These are phyloP conservation scores for Puccinia sorghi DNA, from an alignment of 1,284 basidiomycete genomes.

Conservation along the genomic window DNA sequence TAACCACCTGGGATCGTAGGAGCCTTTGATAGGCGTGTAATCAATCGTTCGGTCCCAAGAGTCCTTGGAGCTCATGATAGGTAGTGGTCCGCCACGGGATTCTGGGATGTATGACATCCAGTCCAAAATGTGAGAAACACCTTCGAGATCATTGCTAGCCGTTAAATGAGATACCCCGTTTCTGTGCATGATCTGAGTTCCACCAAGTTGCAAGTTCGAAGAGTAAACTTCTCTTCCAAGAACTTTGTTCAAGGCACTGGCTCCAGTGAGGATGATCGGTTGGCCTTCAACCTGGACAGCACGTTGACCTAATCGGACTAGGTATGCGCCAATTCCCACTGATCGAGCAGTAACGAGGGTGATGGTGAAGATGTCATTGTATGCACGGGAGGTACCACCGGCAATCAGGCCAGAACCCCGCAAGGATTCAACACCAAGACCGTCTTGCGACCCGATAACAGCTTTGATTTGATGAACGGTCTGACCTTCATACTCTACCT, in stretches of 20 bases:
- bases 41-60: slow-evolving; percentile 89
- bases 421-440: slow-evolving; percentile 96
- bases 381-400: slow-evolving; percentile 95
- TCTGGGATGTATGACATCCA: slow-evolving; percentile 95
- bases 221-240: slow-evolving; percentile 99
- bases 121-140: slow-evolving; percentile 85
- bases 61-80: slow-evolving; percentile 71
- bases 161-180: slow-evolving; percentile 98
- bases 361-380: slow-evolving; percentile 99
- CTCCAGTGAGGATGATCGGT: slow-evolving; percentile 98
- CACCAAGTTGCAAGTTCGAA: slow-evolving; percentile 96
- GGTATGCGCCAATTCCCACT: slow-evolving; percentile 98
- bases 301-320: slow-evolving; percentile 95
- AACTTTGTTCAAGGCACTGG: slow-evolving; percentile 96
- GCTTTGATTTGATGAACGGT: slow-evolving; percentile 90
- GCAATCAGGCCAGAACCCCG: slow-evolving; percentile 97
- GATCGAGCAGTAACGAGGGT: slow-evolving; percentile 97
- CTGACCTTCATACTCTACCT: slow-evolving; percentile 83
- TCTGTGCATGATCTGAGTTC: slow-evolving; percentile 97
- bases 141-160: slow-evolving; percentile 89
- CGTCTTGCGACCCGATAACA: slow-evolving; percentile 92
- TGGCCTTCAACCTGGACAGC: slow-evolving; percentile 99
- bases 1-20: slow-evolving; percentile 98
- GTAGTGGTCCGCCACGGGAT: slow-evolving; percentile 72
- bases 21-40: slow-evolving; percentile 86